Evolutionary conservation across 1,284 basidiomycete species (phyloP).

Genomic region (Apiotrichum montevideense): DNA sequence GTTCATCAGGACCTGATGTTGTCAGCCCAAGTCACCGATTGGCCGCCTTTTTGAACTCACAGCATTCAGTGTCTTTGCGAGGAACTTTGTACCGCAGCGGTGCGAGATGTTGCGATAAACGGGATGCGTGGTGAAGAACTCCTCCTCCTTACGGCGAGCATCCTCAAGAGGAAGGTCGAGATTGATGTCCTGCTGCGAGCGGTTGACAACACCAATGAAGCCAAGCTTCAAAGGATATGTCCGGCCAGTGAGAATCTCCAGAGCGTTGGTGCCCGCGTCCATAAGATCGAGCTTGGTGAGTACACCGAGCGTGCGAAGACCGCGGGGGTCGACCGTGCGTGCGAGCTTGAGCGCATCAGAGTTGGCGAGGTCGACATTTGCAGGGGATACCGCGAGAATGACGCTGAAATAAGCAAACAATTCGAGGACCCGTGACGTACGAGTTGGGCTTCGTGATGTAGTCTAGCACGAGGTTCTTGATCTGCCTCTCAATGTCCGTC

Average conservation of each 20-base stretch:
- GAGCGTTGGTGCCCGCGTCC: constrained; percentile 96
- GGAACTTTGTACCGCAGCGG: constrained; percentile 91
- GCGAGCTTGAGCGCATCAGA: constrained; percentile 96
- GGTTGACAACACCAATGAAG: constrained; percentile 95
- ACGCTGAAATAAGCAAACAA: constrained; percentile 54
- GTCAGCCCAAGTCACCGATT: not conserved
- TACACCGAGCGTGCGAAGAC: constrained; percentile 90
- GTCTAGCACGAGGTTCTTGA: constrained; percentile 85
- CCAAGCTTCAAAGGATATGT: constrained; percentile 96
- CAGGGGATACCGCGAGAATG: constrained; percentile 91
- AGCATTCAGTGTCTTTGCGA: constrained; percentile 91
- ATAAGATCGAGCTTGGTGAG: constrained; percentile 96
- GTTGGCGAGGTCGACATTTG: constrained; percentile 97
- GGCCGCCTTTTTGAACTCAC: constrained; percentile 48
- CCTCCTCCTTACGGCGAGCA: constrained; percentile 75
- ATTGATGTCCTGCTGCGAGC: constrained; percentile 97
- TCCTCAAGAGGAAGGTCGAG: constrained; percentile 78
- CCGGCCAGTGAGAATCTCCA: constrained; percentile 91
- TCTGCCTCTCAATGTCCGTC: constrained; percentile 93
- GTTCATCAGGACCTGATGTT: constrained; percentile 76
- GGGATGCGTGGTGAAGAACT: constrained; percentile 85
- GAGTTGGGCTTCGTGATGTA: constrained; percentile 97
- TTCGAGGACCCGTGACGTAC: constrained; percentile 48
- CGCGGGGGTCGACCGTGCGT: constrained; percentile 89
- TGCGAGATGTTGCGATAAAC: constrained; percentile 95